A percentile compares a stretch with the other conserved stretches of the same genome.
Evolutionary conservation across 192 early-diverging fungal genomes (phyloP).

Genomic region (Mortierella hygrophila): DNA sequence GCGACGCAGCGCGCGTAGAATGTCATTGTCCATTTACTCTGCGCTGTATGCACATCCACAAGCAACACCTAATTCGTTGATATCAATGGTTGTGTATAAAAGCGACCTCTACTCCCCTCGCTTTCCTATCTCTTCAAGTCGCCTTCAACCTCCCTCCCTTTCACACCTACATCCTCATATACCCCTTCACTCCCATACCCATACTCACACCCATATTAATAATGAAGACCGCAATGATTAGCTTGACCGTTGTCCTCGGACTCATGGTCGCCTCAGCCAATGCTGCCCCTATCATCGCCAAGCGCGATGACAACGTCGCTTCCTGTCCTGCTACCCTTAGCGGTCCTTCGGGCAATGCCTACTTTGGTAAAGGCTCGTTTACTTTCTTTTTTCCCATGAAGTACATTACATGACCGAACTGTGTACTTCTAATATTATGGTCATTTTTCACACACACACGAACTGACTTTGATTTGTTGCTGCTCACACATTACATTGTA

Average conservation of each 20-base stretch:
- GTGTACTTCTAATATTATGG: not conserved
- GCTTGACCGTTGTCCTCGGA: constrained; percentile 35
- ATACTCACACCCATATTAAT: constrained; percentile 9
- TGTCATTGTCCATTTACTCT: not conserved
- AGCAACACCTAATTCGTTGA: no score
- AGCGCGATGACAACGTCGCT: constrained; percentile 12
- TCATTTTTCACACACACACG: not conserved
- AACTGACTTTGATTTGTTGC: not conserved
- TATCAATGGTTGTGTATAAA: not conserved
- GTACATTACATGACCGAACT: not conserved
- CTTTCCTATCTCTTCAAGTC: not conserved
- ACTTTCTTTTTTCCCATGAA: not conserved
- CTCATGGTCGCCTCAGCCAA: constrained; percentile 21
- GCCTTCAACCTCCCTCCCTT: not conserved
- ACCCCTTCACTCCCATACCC: not conserved
- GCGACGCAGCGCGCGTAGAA: not conserved
- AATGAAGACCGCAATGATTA: constrained; percentile 39
- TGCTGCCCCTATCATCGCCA: constrained; percentile 16
- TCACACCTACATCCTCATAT: not conserved
- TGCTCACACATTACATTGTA: not conserved
- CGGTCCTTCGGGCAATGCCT: constrained; percentile 58
- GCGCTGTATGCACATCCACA: no score
- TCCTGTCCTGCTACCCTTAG: constrained; percentile 31
- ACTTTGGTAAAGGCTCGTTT: constrained; percentile 24
- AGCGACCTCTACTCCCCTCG: not conserved